Base-by-base conservation (phyloP, 1,139 yeast species). In the Magnusiomyces starmeri region DNA sequence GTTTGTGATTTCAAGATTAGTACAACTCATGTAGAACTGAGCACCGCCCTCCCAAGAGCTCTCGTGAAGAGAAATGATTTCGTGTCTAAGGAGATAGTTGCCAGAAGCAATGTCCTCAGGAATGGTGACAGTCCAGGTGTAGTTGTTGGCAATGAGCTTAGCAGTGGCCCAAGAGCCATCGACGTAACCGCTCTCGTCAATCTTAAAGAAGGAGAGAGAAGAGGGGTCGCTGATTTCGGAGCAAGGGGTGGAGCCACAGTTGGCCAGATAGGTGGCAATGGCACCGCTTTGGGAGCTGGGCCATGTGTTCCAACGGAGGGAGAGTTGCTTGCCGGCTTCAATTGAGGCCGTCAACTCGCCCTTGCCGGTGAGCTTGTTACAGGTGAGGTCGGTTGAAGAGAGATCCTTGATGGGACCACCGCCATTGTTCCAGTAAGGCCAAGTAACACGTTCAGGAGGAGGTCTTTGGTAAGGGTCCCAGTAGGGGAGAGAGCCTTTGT, bases 1-100 rank as follows among this genome's bases (percentile, higher is more conserved):
- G 41, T 55, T 57, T 25, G 50, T 41, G 45, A 54, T 43, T 35
- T 56, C 34, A 37, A 56, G 49, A 50, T 51, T 52, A 12, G 49
- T 35, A 44, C 55, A 53, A 24, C 35, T 20, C n/a, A 55, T 55
- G 42, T 49, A 53, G 24, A 52, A 52, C 37, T 53, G 55, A 14
- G 53, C 55, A 14, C 55, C 55, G 9, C 44, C 37, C 21, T n/a
- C 29, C 3, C 26, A 12, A 16, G 10, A 34, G 12, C 48, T 52
- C 2, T 25, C 24, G 26, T 52, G 53, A 18, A 53, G 52, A 21
- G 55, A 53, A 22, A 53, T 24, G 12, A 53, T 16, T 40, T 52
- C 56, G 32, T 53, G 55, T 41, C 56, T 44, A 27, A 53, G 32
- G 27, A 53, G n/a, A 34, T 53, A 53, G 45, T 52, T 44, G 4